Conservation (phyloP, 768 basidiomycete species). For the Coprinopsis cinerea region DNA sequence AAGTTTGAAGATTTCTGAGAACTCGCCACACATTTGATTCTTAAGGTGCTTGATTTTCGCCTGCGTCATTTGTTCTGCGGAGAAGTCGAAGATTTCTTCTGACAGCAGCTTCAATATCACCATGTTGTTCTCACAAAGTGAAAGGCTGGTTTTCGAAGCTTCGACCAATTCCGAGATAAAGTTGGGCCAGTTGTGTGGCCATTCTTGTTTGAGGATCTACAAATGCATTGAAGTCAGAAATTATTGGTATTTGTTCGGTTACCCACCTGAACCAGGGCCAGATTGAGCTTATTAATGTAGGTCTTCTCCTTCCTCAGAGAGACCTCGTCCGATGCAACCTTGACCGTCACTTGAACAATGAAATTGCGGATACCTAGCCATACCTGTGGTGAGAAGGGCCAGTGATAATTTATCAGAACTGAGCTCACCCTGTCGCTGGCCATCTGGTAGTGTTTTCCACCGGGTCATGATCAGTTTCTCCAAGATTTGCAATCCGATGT, state of each 20-base stretch:
- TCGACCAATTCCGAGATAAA: slow-evolving; percentile 97
- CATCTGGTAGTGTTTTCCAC: slow-evolving; percentile 94
- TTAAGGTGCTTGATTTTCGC: slow-evolving; percentile 96
- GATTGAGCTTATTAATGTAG: slow-evolving; percentile 92
- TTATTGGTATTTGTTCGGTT: background rate
- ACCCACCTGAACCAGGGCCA: slow-evolving; percentile 88
- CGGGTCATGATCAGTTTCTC: slow-evolving; percentile 92
- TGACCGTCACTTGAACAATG: slow-evolving; percentile 88
- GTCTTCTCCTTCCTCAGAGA: slow-evolving; percentile 89
- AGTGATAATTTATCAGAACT: background rate
- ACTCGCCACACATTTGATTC: slow-evolving; percentile 96
- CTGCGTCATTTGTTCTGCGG: slow-evolving; percentile 97
- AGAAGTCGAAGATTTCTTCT: slow-evolving; percentile 98
- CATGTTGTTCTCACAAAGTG: slow-evolving; percentile 99
- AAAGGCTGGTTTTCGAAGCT: slow-evolving; percentile 93
- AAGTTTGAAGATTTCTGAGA: slow-evolving; percentile 95
- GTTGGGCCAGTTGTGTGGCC: slow-evolving; percentile 98
- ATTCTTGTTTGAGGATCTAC: slow-evolving; percentile 98
- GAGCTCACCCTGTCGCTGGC: slow-evolving; percentile 77
- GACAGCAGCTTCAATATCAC: slow-evolving; percentile 94
- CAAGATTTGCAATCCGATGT: slow-evolving; percentile 93
- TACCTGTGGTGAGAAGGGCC: background rate
- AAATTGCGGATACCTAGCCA: slow-evolving; percentile 88
- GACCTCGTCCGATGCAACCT: slow-evolving; percentile 87
- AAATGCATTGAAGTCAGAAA: too few relatives aligned